Evolutionary conservation across 2,329 filamentous ascomycete genomes (phyloP), one percentile per base, ranked within the genome.

Genomic region (Sporothrix pseudoabietina): DNA sequence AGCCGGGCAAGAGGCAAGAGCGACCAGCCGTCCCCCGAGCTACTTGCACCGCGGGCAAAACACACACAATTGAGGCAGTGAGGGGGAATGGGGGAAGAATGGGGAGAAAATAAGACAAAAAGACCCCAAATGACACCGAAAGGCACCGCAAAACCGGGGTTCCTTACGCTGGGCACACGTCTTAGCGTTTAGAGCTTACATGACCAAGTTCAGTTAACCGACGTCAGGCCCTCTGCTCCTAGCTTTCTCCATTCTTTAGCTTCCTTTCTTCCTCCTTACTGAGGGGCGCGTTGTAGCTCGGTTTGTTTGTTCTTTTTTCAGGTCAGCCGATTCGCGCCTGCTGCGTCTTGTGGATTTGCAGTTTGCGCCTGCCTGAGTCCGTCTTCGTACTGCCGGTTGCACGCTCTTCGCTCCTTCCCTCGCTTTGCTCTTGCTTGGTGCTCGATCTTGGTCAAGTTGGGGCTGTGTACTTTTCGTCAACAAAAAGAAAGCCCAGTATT

Each of bases 321-420:
- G 49, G 49, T 41, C 66, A 55, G 66, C 66, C 30, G 66, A 55
- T 41, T 69, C 66, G 65, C 44, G 65, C 59, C 59, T 63, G 63
- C 41, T 66, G 39, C 47, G 66, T 41, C 10, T 69, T 54, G 44
- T 52, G 22, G 44, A 22, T 68, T 68, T 35, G 41, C 63, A 22
- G 41, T 68, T 68, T 35, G 41, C 63, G 41, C 44, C 63, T 65
- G 61, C 39, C 61, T 32, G 26, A 2, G 16, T 32, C 41, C 41
- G 26, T 19, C 63, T 32, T 52, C 41, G 26, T 68, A 32, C 12
- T 68, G n/a, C 35, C 35, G 32, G 10, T 12, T 26, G 63, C 41
- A 63, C 35, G 41, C n/a, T 16, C 39, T 44, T 66, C 10, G 39
- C 61, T 41, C 32, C 30, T 66, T 65, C 61, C 61, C 39, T 47